A percentile compares a stretch with the other conserved stretches of the same genome.
Conservation (phyloP, 176 grass and related monocot species). For the Phyllostachys edulis region DNA sequence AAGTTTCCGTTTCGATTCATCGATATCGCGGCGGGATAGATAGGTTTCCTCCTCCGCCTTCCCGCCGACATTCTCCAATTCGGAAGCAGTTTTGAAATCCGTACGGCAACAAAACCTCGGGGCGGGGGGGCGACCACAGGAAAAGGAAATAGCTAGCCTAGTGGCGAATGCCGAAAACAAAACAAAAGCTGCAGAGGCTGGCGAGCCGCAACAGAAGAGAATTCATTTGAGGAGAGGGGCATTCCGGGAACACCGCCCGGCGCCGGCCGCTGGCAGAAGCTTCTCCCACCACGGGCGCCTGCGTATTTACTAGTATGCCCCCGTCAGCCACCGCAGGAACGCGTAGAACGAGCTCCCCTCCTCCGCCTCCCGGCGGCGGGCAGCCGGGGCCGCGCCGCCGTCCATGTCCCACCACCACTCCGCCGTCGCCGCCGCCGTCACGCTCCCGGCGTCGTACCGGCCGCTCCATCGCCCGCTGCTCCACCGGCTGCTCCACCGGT, state of each 20-base stretch:
- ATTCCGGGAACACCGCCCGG: constrained; percentile 3
- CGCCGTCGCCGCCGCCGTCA: constrained; percentile 29
- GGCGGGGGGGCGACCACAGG: too few species aligned
- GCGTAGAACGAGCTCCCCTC: constrained; percentile 49
- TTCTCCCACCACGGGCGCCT: neutral
- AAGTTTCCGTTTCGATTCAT: neutral
- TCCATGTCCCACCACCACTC: constrained; percentile 85
- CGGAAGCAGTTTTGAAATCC: constrained; percentile 48
- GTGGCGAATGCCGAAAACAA: neutral
- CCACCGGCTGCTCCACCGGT: constrained; percentile 65
- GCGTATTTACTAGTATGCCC: constrained; percentile 46
- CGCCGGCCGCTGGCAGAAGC: neutral
- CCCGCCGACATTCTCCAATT: constrained; percentile 61
- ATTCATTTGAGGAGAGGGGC: constrained; percentile 1
- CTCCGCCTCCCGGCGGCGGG: constrained; percentile 45
- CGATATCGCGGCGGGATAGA: too few species aligned
- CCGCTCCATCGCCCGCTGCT: constrained; percentile 71
- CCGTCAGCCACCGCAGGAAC: constrained; percentile 70
- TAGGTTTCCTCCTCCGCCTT: constrained; percentile 38
- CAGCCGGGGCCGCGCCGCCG: constrained; percentile 30
- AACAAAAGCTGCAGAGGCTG: constrained; percentile 21
- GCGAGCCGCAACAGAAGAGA: neutral
- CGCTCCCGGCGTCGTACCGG: constrained; percentile 52
- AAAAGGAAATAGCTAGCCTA: neutral
- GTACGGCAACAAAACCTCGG: neutral